A percentile compares a stretch with the other conserved stretches of the same genome.
phyloP scores from a whole-genome alignment of 306 rosid species.

The Glycine soja region DNA sequence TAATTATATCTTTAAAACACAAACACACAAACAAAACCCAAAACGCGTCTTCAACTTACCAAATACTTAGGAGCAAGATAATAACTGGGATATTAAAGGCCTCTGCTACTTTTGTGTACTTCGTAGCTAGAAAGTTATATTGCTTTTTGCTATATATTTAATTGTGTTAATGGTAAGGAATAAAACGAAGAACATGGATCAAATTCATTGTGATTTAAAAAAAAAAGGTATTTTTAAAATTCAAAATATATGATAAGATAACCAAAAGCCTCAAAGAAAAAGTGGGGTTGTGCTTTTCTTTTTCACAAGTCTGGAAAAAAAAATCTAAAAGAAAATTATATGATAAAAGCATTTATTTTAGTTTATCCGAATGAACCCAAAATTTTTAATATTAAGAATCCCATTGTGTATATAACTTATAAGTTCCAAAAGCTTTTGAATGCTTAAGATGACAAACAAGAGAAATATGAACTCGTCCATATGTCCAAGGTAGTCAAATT shows the following conservation, averaged over 20 bases:
- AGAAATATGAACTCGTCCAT: neutral
- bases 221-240: too few relatives aligned
- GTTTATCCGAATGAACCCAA: too few relatives aligned
- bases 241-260: too few relatives aligned
- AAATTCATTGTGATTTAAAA: too few relatives aligned
- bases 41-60: conserved; percentile 12
- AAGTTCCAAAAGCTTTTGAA: conserved; percentile 23
- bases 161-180: neutral
- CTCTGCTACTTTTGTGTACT: conserved; percentile 21
- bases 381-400: neutral
- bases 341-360: too few relatives aligned
- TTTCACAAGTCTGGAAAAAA: too few relatives aligned
- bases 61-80: neutral
- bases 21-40: neutral
- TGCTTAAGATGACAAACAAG: conserved; percentile 7
- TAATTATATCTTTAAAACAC: neutral
- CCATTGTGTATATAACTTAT: neutral
- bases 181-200: too few relatives aligned
- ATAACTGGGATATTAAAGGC: conserved; percentile 28
- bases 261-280: too few relatives aligned
- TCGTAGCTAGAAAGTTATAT: conserved; percentile 18
- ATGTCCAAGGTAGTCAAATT: neutral
- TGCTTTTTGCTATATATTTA: conserved; percentile 13
- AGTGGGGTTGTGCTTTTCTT: too few relatives aligned
- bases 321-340: too few relatives aligned